Evolutionary conservation across 192 early-diverging fungal genomes (phyloP).

Genomic region (Backusella liffmaniae): DNA sequence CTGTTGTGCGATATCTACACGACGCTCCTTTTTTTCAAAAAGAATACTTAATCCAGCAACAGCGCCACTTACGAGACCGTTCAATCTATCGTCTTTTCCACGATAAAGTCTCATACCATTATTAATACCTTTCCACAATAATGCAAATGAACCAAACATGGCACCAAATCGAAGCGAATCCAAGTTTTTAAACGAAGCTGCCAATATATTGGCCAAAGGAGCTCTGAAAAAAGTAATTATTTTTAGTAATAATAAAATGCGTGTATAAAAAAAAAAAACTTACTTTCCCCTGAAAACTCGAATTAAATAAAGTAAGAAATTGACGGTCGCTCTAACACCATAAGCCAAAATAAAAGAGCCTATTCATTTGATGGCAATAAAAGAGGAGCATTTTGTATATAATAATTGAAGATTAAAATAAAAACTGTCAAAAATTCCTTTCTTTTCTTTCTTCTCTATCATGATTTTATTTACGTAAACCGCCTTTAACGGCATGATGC

Average conservation of each 20-base stretch:
- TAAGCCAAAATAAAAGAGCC: constrained; percentile 54
- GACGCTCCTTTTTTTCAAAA: constrained; percentile 54
- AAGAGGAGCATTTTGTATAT: neutral
- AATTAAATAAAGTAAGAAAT: constrained; percentile 50
- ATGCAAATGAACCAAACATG: constrained; percentile 78
- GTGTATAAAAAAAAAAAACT: neutral
- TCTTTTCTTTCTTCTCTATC: neutral
- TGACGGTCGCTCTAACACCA: constrained; percentile 53
- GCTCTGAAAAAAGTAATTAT: constrained; percentile 27
- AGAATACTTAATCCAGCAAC: constrained; percentile 53
- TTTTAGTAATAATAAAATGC: constrained; percentile 8
- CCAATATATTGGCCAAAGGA: constrained; percentile 38
- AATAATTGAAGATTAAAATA: neutral
- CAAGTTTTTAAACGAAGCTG: constrained; percentile 52
- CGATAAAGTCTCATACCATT: constrained; percentile 55
- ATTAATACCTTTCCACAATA: constrained; percentile 72
- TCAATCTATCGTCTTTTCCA: constrained; percentile 53
- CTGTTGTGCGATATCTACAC: constrained; percentile 56
- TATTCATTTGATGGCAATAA: neutral
- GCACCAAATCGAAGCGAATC: constrained; percentile 67
- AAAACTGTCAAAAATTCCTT: neutral
- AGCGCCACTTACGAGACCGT: constrained; percentile 52
- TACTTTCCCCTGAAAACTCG: constrained; percentile 43
- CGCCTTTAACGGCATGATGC: constrained; percentile 50
- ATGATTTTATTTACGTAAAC: constrained; percentile 32